Evolutionary conservation across 179 eudicot genomes (phyloP).

Genomic region (Camellia oleifera): DNA sequence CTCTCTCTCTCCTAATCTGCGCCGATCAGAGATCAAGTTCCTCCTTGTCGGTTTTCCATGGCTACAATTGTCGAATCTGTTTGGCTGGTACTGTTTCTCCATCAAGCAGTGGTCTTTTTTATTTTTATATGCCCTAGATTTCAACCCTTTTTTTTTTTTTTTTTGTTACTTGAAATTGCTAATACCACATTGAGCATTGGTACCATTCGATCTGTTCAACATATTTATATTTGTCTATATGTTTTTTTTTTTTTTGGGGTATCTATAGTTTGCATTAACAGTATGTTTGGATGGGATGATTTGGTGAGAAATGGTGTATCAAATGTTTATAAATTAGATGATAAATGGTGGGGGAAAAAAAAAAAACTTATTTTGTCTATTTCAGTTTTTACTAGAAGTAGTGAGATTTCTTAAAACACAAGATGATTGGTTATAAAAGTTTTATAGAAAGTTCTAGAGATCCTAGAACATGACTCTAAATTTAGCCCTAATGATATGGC

Average conservation of each 20-base stretch:
- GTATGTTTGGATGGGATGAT: too few relatives aligned
- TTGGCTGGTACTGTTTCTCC: constrained; percentile 49
- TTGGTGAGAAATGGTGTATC: too few relatives aligned
- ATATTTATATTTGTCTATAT: neutral
- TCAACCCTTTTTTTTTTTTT: neutral
- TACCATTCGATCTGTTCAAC: neutral
- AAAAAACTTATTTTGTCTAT: too few relatives aligned
- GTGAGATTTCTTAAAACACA: too few relatives aligned
- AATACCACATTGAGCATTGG: neutral
- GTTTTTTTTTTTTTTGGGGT: constrained; percentile 1
- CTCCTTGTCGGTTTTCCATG: constrained; percentile 33
- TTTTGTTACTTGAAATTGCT: neutral
- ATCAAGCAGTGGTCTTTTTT: neutral
- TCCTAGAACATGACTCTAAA: too few relatives aligned
- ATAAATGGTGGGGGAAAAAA: too few relatives aligned
- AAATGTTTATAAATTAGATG: too few relatives aligned
- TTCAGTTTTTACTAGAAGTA: too few relatives aligned
- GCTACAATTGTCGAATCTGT: constrained; percentile 56
- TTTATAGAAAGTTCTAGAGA: too few relatives aligned
- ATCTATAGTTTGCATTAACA: neutral
- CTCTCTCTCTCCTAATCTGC: neutral
- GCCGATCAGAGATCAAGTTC: neutral
- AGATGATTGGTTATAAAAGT: too few relatives aligned
- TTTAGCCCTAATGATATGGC: too few relatives aligned
- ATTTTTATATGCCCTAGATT: constrained; percentile 15